These are phyloP conservation scores for Puccinia brachypodii DNA, from an alignment of 1,284 basidiomycete genomes.

Conservation along the genomic window DNA sequence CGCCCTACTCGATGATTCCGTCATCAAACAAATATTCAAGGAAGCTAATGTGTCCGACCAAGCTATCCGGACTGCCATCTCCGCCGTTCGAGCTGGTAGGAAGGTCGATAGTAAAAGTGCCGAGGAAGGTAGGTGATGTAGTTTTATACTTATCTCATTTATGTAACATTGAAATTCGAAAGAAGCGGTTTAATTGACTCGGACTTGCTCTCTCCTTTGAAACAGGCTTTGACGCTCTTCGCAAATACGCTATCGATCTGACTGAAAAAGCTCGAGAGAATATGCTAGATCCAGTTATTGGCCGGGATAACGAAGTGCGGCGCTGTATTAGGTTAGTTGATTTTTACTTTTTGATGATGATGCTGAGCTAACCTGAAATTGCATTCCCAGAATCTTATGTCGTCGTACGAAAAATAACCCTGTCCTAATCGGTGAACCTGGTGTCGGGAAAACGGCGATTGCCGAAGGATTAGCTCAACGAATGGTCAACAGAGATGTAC, in stretches of 20 bases:
- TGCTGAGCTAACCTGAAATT: neutral
- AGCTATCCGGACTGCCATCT: slow-evolving; percentile 73
- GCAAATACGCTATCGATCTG: slow-evolving; percentile 59
- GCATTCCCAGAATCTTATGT: slow-evolving; percentile 54
- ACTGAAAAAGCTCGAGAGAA: slow-evolving; percentile 65
- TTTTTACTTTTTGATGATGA: neutral
- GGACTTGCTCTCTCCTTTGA: too few species aligned
- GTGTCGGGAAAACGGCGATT: slow-evolving; percentile 90
- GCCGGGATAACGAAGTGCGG: slow-evolving; percentile 62
- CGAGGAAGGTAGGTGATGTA: slow-evolving; percentile 72
- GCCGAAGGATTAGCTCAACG: slow-evolving; percentile 95
- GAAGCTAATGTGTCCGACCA: slow-evolving; percentile 72
- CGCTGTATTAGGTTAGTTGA: slow-evolving; percentile 65
- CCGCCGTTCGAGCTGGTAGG: slow-evolving; percentile 75
- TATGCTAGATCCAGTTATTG: slow-evolving; percentile 65
- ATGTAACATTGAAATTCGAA: too few species aligned
- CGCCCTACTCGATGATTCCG: slow-evolving; percentile 69
- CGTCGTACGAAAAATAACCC: slow-evolving; percentile 83
- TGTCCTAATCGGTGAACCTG: slow-evolving; percentile 87
- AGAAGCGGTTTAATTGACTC: too few species aligned
- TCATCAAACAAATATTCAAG: slow-evolving; percentile 69
- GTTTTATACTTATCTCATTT: slow-evolving; percentile 51
- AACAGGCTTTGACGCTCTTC: slow-evolving; percentile 56
- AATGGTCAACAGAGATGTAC: slow-evolving; percentile 91
- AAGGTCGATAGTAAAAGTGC: slow-evolving; percentile 77